These are phyloP conservation scores for Fraxinus quadrangulata DNA, from an alignment of 257 asterid species.

Conservation along the genomic window DNA sequence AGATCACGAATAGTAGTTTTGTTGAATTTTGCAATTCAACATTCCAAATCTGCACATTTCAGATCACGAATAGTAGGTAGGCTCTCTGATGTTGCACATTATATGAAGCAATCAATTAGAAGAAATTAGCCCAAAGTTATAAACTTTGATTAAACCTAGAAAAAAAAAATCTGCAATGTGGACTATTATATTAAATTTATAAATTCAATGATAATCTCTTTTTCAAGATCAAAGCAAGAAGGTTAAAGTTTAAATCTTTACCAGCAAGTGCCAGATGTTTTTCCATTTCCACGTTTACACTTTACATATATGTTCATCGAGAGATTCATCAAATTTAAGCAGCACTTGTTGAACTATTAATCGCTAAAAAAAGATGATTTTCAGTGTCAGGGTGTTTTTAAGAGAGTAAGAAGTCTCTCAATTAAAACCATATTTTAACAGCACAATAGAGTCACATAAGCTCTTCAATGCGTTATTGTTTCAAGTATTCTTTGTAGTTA, in stretches of 20 bases:
- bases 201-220: background rate
- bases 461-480: background rate
- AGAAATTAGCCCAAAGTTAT: background rate
- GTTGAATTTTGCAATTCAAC: constrained; percentile 58
- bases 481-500: background rate
- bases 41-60: constrained; percentile 89
- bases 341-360: background rate
- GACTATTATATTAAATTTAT: background rate
- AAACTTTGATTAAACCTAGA: background rate
- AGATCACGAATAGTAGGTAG: no score
- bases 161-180: background rate
- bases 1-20: background rate
- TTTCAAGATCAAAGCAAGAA: background rate
- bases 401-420: background rate
- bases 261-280: background rate
- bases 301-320: background rate
- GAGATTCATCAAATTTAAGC: background rate
- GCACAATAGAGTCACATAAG: background rate
- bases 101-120: background rate
- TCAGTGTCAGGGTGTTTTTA: background rate
- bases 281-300: background rate
- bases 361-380: background rate
- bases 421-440: background rate
- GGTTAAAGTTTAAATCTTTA: background rate
- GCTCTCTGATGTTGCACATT: no score